Percentiles rank a stretch among this genome's conserved stretches.
Conservation (phyloP, 2,329 filamentous ascomycete species). For the Lachnellula hyalina region DNA sequence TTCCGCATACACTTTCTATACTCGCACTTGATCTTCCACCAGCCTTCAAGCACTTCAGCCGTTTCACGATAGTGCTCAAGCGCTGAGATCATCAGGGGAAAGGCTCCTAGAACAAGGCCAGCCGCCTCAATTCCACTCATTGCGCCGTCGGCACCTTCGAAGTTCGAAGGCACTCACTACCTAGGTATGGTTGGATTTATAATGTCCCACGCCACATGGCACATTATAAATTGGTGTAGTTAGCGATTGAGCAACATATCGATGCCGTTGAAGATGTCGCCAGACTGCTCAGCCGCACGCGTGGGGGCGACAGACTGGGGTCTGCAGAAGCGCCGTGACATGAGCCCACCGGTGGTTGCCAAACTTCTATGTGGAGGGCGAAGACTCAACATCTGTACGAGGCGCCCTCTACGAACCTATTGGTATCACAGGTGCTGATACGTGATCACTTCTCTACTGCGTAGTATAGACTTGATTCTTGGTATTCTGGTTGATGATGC, state of each 20-base stretch:
- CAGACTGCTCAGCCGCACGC: background rate
- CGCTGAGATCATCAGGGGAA: constrained; percentile 15
- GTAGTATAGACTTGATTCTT: too few relatives aligned
- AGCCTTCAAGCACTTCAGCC: constrained; percentile 9
- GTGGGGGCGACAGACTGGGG: background rate
- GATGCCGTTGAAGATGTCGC: background rate
- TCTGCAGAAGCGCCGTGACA: background rate
- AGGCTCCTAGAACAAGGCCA: constrained; percentile 14
- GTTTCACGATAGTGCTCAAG: constrained; percentile 15
- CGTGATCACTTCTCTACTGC: too few relatives aligned
- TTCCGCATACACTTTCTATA: constrained; percentile 14
- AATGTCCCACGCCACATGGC: too few relatives aligned
- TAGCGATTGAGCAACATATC: background rate
- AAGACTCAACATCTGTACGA: too few relatives aligned
- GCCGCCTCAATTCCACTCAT: constrained; percentile 12
- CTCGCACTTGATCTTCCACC: constrained; percentile 15
- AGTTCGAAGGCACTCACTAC: background rate
- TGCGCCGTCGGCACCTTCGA: background rate
- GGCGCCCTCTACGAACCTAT: too few relatives aligned
- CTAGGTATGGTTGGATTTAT: background rate
- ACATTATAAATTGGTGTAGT: too few relatives aligned
- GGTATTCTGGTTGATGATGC: too few relatives aligned
- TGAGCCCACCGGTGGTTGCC: too few relatives aligned
- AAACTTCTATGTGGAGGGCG: too few relatives aligned
- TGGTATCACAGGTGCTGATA: too few relatives aligned